A percentile compares a stretch with the other conserved stretches of the same genome.
Evolutionary conservation across 2,329 filamentous ascomycete genomes (phyloP).

Genomic region (Zasmidium angulare): DNA sequence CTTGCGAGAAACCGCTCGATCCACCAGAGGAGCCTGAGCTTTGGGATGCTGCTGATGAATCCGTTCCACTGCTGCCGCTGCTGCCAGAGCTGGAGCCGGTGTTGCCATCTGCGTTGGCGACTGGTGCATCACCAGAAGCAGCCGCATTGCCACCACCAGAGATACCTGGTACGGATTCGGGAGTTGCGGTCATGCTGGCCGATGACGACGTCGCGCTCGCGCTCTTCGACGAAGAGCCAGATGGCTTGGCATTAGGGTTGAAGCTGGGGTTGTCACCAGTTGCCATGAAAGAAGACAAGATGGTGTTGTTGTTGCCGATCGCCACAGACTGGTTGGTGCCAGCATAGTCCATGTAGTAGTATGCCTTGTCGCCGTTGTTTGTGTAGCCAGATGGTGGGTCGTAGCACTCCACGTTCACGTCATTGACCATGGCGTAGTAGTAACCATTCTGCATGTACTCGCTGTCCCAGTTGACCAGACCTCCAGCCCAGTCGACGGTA

Average conservation of each 20-base stretch:
- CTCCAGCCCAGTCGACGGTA: slow-evolving; percentile 89
- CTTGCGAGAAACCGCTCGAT: slow-evolving; percentile 30
- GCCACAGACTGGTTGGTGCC: slow-evolving; percentile 76
- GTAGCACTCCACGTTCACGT: slow-evolving; percentile 85
- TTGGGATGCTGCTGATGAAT: slow-evolving; percentile 12
- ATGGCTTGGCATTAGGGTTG: slow-evolving; percentile 39
- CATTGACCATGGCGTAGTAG: slow-evolving; percentile 78
- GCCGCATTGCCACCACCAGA: slow-evolving; percentile 38
- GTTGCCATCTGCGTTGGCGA: slow-evolving; percentile 13
- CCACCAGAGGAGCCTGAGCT: slow-evolving; percentile 18
- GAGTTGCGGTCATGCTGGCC: slow-evolving; percentile 27
- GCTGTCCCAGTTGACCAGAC: slow-evolving; percentile 81
- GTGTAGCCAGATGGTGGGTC: slow-evolving; percentile 71
- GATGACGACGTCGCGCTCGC: slow-evolving; percentile 29
- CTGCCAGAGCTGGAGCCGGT: neutral
- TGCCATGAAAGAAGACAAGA: slow-evolving; percentile 76
- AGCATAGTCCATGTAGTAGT: slow-evolving; percentile 66
- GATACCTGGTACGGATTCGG: slow-evolving; percentile 57
- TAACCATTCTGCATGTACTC: slow-evolving; percentile 83
- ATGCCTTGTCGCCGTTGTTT: slow-evolving; percentile 61
- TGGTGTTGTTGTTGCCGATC: slow-evolving; percentile 71
- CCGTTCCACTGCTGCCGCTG: slow-evolving; percentile 28
- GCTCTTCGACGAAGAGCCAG: slow-evolving; percentile 25
- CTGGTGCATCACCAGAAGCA: slow-evolving; percentile 9
- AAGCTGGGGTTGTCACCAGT: slow-evolving; percentile 70